Evolutionary conservation across 2,329 filamentous ascomycete species (phyloP), one percentile per base, ranked within the genome.

Genomic region (Phialophora macrospora): DNA sequence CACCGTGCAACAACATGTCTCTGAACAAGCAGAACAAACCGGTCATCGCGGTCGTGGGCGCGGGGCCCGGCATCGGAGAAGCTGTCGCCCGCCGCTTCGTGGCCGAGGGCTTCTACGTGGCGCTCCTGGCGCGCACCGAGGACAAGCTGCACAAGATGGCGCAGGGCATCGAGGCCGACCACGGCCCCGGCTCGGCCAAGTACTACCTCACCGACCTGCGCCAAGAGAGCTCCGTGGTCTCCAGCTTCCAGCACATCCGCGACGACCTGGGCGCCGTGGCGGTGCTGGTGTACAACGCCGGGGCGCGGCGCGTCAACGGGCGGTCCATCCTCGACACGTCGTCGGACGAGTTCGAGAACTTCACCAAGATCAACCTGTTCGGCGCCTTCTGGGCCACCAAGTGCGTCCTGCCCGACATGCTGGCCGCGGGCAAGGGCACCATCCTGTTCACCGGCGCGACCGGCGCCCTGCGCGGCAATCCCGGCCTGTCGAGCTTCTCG

Each of bases 301-400:
- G 68, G 4, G 68, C 68, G 11, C 60, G 68, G 1, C 65, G 68
- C 20, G 68, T 70, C 28, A 70, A 70, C 63, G 68, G 68, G 20
- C 63, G 66, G 14, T 55, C 61, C 26, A 63, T 70, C 30, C 58
- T 70, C 9, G 63, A 70, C 59, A 70, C 68, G 12, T 64, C 63
- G 28, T 63, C 55, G 20, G 68, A 70, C 48, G 68, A 70, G n/a
- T 70, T 70, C 38, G 68, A 68, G 38, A 62, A 60, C 58, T 70
- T 70, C 55, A 70, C 68, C 38, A 70, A 70, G 46, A 70, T 70
- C 65, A 70, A 70, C 63, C 61, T 70, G 5, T 68, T 66, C 59
- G 68, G 68, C 49, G 67, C 68, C 14, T 70, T 70, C 55, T 70
- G 68, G 68, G 60, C 68, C n/a, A 68, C 68, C 24, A 70, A 70